Base-by-base conservation (phyloP, 805 yeast species). In the Candida oleophila region DNA sequence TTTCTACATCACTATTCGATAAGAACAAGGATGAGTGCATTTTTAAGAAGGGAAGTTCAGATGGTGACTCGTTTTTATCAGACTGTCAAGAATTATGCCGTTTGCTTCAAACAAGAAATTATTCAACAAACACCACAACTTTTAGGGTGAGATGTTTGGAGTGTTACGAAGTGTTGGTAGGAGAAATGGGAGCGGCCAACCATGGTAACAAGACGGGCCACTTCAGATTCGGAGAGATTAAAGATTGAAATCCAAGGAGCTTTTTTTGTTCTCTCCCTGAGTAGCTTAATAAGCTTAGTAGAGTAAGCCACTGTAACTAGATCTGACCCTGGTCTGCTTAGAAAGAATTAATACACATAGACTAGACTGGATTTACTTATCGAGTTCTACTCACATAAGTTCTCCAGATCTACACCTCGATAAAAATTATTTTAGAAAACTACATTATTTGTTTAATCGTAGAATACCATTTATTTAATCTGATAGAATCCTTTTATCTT, bases 121-220 rank as follows among this genome's bases (percentile, higher is more conserved):
- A 82, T 52, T 74, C 82, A 19, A 85, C 90, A 12, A 87, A 87
- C 58, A 82, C 89, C 0, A 70, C 78, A 3, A 76, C 68, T 3
- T 84, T 84, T 53, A 62, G 77, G 25, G 73, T 85, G 16, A 65
- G 76, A 37, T 87, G 92, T 56, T 69, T 77, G 12, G 70, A 65
- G 2, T 87, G 94, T 57, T 72, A 75, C 20, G 56, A 60, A 21
- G 57, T 68, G 1, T 62, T 85, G 30, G 69, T 68, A 1, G 91
- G 92, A 3, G 90, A 86, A 60, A 73, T 69, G 50, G 85, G 78
- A 3, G 87, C 87, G 1, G 69, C 78, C 11, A 71, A 72, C 49
- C 94, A 87, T 62, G 89, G 90, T 3, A 73, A 73, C 45, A 57
- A 61, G 3, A 82, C 85, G 2, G 83, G 83, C 2, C 92, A 87